Conservation (phyloP, 768 basidiomycete genomes). For the Hericium coralloides region DNA sequence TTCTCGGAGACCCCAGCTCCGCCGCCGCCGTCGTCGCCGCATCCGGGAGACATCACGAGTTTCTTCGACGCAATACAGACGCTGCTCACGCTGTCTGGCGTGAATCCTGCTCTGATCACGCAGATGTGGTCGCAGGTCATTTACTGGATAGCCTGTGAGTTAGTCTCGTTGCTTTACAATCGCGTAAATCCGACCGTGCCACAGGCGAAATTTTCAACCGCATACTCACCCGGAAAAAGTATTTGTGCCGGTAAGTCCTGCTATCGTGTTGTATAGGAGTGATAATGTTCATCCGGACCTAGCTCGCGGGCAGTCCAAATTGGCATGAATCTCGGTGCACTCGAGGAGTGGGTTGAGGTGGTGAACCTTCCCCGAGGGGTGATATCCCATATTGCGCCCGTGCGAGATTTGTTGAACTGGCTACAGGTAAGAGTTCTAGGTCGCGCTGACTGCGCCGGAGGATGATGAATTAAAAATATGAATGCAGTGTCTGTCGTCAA, state of each 20-base stretch:
- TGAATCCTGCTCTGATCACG: conserved; percentile 81
- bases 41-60: conserved; percentile 51
- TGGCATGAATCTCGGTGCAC: conserved; percentile 68
- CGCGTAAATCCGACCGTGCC: conserved; percentile 9
- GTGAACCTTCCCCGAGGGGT: conserved; percentile 76
- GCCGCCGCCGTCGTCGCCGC: conserved; percentile 31
- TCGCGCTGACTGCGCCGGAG: neutral
- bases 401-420: conserved; percentile 80
- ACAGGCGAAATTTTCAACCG: conserved; percentile 82
- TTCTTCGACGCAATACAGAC: conserved; percentile 83
- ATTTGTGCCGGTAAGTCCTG: conserved; percentile 67
- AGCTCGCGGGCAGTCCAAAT: conserved; percentile 87
- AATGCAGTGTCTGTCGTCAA: conserved; percentile 71
- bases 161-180: conserved; percentile 19
- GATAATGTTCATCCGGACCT: neutral
- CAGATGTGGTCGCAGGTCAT: conserved; percentile 98
- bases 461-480: conserved; percentile 10
- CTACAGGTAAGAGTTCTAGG: conserved; percentile 44
- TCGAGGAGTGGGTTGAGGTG: conserved; percentile 89
- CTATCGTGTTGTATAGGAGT: neutral
- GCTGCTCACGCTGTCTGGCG: conserved; percentile 73
- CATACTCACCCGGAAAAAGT: conserved; percentile 85
- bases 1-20: conserved; percentile 31
- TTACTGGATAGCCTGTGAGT: conserved; percentile 93
- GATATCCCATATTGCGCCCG: conserved; percentile 72